Conservation (phyloP, 2,329 filamentous ascomycete species). For the Aspergillus sergii region DNA sequence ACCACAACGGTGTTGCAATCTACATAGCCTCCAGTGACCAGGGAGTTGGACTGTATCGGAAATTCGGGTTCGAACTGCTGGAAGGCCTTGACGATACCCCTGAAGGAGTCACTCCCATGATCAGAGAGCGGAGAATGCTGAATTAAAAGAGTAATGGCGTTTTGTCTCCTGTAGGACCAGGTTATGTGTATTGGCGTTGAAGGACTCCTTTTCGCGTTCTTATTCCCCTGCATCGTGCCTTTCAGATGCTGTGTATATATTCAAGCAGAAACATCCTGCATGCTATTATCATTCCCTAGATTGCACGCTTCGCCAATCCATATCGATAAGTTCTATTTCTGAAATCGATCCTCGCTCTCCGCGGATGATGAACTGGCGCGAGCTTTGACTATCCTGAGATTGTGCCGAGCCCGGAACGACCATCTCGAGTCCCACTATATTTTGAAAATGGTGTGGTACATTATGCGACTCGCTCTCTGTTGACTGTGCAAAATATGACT, state of each 20-base stretch:
- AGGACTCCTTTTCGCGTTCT: neutral
- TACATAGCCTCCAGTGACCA: constrained; percentile 18
- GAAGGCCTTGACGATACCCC: neutral
- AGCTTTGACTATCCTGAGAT: neutral
- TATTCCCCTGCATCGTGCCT: neutral
- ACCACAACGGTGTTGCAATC: constrained; percentile 9
- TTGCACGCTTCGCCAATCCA: neutral
- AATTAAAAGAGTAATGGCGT: neutral
- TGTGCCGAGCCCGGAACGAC: neutral
- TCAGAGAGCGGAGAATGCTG: neutral
- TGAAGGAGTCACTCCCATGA: neutral
- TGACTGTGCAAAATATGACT: constrained; percentile 3
- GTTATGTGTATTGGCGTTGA: neutral
- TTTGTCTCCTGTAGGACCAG: neutral
- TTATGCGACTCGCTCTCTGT: neutral
- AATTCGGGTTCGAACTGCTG: constrained; percentile 14
- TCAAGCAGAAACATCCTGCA: neutral
- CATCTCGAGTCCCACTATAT: neutral
- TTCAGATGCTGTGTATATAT: too few relatives aligned
- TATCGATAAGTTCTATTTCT: too few relatives aligned
- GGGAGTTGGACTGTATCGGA: constrained; percentile 15
- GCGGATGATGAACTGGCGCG: neutral
- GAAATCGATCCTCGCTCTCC: neutral
- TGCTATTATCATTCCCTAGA: neutral
- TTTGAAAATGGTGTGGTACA: neutral